Conservation (phyloP, 2,329 filamentous ascomycete genomes). For the Aureobasidium namibiae region DNA sequence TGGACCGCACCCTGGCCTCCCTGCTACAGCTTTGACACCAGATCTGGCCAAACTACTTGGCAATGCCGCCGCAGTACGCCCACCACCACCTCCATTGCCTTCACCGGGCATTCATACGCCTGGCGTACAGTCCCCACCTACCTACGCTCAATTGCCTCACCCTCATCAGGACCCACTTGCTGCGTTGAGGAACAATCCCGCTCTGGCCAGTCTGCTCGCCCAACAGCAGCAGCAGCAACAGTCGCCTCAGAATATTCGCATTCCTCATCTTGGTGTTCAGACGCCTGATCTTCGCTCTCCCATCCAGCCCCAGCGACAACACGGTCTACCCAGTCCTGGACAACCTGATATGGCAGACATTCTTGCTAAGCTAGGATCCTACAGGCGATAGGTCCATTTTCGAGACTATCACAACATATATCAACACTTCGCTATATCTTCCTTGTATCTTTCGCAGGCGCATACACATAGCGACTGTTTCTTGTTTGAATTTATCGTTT, state of each 20-base stretch:
- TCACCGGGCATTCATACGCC: background rate
- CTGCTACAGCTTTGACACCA: slow-evolving; percentile 21
- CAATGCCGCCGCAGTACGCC: slow-evolving; percentile 13
- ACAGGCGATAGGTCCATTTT: slow-evolving; percentile 35
- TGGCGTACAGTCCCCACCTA: background rate
- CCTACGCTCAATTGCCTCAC: slow-evolving; percentile 18
- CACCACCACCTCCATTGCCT: slow-evolving; percentile 7
- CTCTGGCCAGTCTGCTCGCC: slow-evolving; percentile 21
- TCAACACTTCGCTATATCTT: background rate
- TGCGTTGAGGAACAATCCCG: slow-evolving; percentile 22
- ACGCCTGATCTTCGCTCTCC: slow-evolving; percentile 22
- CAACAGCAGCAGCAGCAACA: background rate
- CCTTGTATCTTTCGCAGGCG: background rate
- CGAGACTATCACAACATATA: background rate
- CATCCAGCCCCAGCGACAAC: slow-evolving; percentile 23
- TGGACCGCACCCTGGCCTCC: slow-evolving; percentile 20
- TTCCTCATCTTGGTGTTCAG: background rate
- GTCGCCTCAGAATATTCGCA: slow-evolving; percentile 11
- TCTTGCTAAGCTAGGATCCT: slow-evolving; percentile 63
- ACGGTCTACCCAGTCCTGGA: slow-evolving; percentile 19
- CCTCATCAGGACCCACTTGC: slow-evolving; percentile 25
- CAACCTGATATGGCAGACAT: slow-evolving; percentile 58
- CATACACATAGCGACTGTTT: background rate
- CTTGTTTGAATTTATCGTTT: background rate
- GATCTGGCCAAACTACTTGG: slow-evolving; percentile 33